A percentile compares a stretch with the other conserved stretches of the same genome.
phyloP scores from a whole-genome alignment of 2,329 filamentous ascomycete genomes.

The Tolypocladium ovalisporum region DNA sequence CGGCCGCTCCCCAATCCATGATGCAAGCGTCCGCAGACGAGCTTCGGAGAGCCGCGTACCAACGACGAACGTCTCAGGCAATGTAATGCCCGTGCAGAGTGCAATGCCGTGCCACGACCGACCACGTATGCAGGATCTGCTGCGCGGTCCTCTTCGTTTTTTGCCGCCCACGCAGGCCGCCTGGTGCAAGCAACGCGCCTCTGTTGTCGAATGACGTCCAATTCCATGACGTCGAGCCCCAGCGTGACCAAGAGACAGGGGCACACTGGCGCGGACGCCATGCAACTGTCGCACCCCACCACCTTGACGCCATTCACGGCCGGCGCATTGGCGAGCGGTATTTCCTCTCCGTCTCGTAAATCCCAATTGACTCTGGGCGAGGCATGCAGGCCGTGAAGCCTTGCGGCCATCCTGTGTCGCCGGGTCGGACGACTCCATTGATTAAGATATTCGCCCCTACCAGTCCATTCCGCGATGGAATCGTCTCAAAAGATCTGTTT shows the following conservation, averaged over 20 bases:
- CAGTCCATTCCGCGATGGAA: not conserved
- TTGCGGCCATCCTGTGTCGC: not conserved
- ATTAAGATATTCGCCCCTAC: not conserved
- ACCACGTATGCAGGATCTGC: not conserved
- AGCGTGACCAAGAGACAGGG: constrained; percentile 9
- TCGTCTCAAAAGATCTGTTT: not conserved
- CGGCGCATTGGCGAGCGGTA: not conserved
- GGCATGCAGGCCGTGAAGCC: not conserved
- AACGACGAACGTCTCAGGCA: not conserved
- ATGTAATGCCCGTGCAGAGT: not conserved
- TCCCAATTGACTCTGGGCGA: not conserved
- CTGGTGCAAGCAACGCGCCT: not conserved
- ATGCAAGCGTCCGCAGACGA: constrained; percentile 4
- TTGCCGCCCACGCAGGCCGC: not conserved
- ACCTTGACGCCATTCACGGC: not conserved
- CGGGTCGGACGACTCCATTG: not conserved
- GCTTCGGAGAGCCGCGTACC: constrained; percentile 5
- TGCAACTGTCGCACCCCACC: not conserved
- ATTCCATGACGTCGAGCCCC: constrained; percentile 11
- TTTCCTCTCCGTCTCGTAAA: not conserved
- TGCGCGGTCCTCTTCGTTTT: not conserved
- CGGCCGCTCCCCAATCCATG: constrained; percentile 5
- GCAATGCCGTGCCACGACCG: not conserved
- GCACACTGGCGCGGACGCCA: not conserved
- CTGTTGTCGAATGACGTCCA: constrained; percentile 3